Percentiles rank a stretch among this genome's conserved stretches.
Evolutionary conservation across 2,329 filamentous ascomycete species (phyloP).

Genomic region (Diplodia seriata): DNA sequence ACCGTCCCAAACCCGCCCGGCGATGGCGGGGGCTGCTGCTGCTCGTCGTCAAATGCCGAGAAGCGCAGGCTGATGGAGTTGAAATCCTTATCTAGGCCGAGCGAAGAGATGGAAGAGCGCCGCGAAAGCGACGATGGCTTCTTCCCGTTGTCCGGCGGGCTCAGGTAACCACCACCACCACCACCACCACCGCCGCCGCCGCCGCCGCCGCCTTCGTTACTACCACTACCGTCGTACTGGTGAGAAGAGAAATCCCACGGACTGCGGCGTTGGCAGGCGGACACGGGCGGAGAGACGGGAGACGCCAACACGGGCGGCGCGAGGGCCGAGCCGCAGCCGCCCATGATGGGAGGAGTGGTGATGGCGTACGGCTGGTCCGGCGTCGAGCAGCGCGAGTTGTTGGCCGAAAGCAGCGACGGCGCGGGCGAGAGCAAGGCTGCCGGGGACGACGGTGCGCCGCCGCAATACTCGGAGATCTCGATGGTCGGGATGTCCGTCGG

Average conservation of each 20-base stretch:
- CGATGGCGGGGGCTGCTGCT: not conserved
- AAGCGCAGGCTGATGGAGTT: conserved; percentile 40
- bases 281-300: no score
- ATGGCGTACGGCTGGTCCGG: conserved; percentile 43
- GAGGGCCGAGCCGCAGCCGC: no score
- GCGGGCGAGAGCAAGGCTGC: conserved; percentile 43
- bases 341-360: conserved; percentile 40
- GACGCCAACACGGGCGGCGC: no score
- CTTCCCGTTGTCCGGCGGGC: conserved; percentile 37
- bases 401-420: conserved; percentile 48
- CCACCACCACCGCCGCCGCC: no score
- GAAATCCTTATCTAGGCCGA: conserved; percentile 42
- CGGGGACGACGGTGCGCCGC: conserved; percentile 44
- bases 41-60: conserved; percentile 42
- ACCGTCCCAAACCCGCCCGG: conserved; percentile 33
- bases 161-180: conserved; percentile 35
- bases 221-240: no score
- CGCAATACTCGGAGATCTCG: conserved; percentile 43
- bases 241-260: no score
- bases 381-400: conserved; percentile 46
- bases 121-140: conserved; percentile 38
- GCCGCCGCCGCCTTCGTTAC: no score
- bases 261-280: no score
- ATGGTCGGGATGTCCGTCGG: conserved; percentile 44
- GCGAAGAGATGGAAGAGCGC: conserved; percentile 44